Conservation (phyloP, 805 yeast genomes). For the Debaryomyces castellii region DNA sequence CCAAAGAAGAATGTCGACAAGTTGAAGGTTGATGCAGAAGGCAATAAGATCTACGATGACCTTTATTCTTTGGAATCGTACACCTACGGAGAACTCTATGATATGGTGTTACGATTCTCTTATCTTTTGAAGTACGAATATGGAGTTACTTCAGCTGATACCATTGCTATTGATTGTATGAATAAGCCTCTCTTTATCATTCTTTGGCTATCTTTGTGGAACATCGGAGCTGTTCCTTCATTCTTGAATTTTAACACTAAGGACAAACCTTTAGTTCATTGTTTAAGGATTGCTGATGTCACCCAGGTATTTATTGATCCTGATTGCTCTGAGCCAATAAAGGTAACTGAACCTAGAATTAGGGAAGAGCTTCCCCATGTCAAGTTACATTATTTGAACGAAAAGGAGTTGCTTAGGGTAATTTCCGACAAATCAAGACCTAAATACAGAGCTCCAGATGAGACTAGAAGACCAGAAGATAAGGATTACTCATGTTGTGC, state of each 20-base stretch:
- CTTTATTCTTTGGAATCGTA: constrained; percentile 60
- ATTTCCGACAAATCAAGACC: constrained; percentile 41
- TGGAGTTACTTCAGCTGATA: constrained; percentile 63
- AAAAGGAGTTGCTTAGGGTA: constrained; percentile 45
- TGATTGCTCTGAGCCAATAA: constrained; percentile 55
- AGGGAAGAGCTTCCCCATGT: constrained; percentile 35
- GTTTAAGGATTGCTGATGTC: constrained; percentile 67
- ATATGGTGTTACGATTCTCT: constrained; percentile 64
- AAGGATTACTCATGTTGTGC: constrained; percentile 63
- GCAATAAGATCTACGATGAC: constrained; percentile 46
- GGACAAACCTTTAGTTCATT: constrained; percentile 76
- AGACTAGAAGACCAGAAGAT: constrained; percentile 57
- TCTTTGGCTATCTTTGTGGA: constrained; percentile 86
- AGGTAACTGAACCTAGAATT: constrained; percentile 45
- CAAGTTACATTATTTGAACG: constrained; percentile 50
- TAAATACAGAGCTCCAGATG: constrained; percentile 53
- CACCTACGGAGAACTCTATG: constrained; percentile 70
- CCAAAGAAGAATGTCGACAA: constrained; percentile 34
- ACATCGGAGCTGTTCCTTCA: constrained; percentile 86
- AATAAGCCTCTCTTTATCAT: constrained; percentile 82
- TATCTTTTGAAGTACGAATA: constrained; percentile 61
- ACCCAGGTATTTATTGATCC: constrained; percentile 72
- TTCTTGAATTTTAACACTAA: constrained; percentile 78
- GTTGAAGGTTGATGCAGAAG: constrained; percentile 25
- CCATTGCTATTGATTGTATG: constrained; percentile 72